These are phyloP conservation scores for Trichophyton schoenleinii DNA, from an alignment of 2,329 filamentous ascomycete species.

Conservation along the genomic window DNA sequence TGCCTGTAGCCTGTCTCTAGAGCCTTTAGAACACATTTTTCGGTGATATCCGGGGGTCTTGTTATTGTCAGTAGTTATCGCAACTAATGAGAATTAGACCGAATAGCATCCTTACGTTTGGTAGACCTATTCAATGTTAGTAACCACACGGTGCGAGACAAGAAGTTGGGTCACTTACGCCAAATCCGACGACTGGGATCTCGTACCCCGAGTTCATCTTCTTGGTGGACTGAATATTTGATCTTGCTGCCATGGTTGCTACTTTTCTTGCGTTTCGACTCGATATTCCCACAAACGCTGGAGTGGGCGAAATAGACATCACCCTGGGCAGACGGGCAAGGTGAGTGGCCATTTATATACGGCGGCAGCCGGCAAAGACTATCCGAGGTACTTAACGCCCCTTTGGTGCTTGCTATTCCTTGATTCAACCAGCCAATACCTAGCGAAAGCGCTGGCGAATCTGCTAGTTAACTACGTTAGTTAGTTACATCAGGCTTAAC, in stretches of 20 bases:
- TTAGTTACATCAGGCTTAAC: neutral
- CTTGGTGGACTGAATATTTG: slow-evolving; percentile 25
- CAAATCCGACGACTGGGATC: slow-evolving; percentile 44
- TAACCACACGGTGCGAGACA: neutral
- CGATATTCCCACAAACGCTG: neutral
- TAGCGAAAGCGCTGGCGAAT: neutral
- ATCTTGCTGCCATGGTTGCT: slow-evolving; percentile 10
- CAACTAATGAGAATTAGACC: neutral
- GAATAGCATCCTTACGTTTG: slow-evolving; percentile 22
- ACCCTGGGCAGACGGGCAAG: neutral
- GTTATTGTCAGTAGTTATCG: neutral
- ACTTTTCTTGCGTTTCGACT: neutral
- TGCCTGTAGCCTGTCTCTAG: slow-evolving; percentile 46
- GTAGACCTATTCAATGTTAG: slow-evolving; percentile 22
- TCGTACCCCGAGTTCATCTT: slow-evolving; percentile 48
- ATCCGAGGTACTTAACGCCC: neutral
- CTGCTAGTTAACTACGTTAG: too few relatives aligned
- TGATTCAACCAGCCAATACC: neutral
- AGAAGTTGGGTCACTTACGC: slow-evolving; percentile 23
- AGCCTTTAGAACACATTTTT: slow-evolving; percentile 46
- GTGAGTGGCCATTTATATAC: neutral
- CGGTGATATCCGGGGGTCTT: slow-evolving; percentile 45
- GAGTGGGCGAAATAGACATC: neutral
- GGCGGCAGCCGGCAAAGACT: neutral
- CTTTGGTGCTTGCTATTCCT: neutral